A percentile compares a stretch with the other conserved stretches of the same genome.
These are phyloP conservation scores for Rubroshorea leprosula DNA, from an alignment of 345 rosid genomes.

Conservation along the genomic window DNA sequence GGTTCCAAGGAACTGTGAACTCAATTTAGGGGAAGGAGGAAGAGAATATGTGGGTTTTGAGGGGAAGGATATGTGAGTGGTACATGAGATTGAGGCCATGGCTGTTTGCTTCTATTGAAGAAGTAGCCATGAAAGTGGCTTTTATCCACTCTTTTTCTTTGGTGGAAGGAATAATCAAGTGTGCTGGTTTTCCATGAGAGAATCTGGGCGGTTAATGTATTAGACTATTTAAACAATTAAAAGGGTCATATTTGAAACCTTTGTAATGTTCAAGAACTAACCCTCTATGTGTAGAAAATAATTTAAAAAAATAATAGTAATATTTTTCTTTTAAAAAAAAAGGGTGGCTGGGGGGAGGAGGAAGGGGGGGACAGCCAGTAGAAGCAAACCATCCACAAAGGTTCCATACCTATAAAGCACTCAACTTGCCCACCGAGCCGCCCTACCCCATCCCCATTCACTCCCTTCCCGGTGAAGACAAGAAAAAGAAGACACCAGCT, in stretches of 20 bases:
- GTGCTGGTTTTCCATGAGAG: background rate
- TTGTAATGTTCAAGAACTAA: too few species aligned
- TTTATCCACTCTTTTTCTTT: slow-evolving; percentile 15
- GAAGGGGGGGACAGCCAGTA: background rate
- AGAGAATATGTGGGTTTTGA: slow-evolving; percentile 30
- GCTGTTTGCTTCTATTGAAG: background rate
- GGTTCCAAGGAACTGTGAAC: slow-evolving; percentile 54
- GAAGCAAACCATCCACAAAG: slow-evolving; percentile 1
- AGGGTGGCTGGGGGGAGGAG: too few species aligned
- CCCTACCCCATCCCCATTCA: background rate
- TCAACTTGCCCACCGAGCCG: slow-evolving; percentile 17
- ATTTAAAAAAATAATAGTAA: too few species aligned
- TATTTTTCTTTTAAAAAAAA: too few species aligned
- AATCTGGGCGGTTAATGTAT: background rate
- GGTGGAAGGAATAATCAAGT: background rate
- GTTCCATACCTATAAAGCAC: slow-evolving; percentile 13
- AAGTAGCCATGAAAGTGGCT: background rate
- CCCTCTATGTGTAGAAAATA: too few species aligned
- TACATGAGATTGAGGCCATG: slow-evolving; percentile 50
- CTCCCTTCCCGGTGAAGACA: slow-evolving; percentile 23
- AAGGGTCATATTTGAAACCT: too few species aligned
- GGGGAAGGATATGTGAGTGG: slow-evolving; percentile 22
- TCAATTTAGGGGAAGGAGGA: slow-evolving; percentile 26
- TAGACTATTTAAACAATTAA: too few species aligned
- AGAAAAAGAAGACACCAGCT: slow-evolving; percentile 9